A percentile compares a stretch with the other conserved stretches of the same genome.
These are phyloP conservation scores for Isatis tinctoria DNA, from an alignment of 345 rosid species.

Conservation along the genomic window DNA sequence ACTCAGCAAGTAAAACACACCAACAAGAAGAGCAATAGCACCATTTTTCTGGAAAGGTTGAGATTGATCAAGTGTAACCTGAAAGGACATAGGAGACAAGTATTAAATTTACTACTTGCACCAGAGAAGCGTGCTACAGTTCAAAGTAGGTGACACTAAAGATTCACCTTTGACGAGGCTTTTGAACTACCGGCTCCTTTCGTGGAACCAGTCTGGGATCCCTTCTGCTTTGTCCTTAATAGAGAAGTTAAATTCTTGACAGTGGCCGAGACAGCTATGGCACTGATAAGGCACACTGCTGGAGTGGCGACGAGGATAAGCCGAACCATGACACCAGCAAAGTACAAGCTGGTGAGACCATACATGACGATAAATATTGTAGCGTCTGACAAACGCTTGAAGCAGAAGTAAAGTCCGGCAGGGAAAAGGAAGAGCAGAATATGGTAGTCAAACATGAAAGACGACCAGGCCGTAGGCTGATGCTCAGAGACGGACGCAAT, in stretches of 20 bases:
- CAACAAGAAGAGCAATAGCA: slow-evolving; percentile 76
- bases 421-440: slow-evolving; percentile 98
- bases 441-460: slow-evolving; percentile 98
- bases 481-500: slow-evolving; percentile 99
- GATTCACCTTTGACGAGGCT: slow-evolving; percentile 80
- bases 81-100: slow-evolving; percentile 21
- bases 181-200: slow-evolving; percentile 68
- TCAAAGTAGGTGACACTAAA: background rate
- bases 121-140: background rate
- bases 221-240: slow-evolving; percentile 72
- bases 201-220: slow-evolving; percentile 49
- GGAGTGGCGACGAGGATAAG: slow-evolving; percentile 97
- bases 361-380: slow-evolving; percentile 97
- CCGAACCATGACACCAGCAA: slow-evolving; percentile 99
- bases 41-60: slow-evolving; percentile 94
- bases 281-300: slow-evolving; percentile 93
- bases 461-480: slow-evolving; percentile 99
- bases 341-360: slow-evolving; percentile 98
- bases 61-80: slow-evolving; percentile 87
- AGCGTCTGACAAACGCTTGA: slow-evolving; percentile 92
- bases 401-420: slow-evolving; percentile 98
- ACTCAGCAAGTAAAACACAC: slow-evolving; percentile 88
- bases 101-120: background rate
- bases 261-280: slow-evolving; percentile 95
- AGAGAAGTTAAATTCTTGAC: slow-evolving; percentile 73